Conservation (phyloP, 768 basidiomycete genomes). For the Russula sp. region DNA sequence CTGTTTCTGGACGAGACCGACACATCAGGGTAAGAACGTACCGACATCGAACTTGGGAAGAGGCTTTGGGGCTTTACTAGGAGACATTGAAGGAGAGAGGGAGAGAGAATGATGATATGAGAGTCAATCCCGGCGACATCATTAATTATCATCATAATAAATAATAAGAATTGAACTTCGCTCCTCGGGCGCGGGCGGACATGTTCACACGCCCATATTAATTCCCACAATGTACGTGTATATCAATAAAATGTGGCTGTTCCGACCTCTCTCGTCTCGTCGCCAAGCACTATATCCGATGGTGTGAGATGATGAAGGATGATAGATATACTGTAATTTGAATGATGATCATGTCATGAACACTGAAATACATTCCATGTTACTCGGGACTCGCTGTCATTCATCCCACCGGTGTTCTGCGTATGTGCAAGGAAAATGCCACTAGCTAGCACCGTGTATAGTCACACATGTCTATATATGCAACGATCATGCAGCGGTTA, state of each 20-base stretch:
- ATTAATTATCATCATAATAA: background rate
- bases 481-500: background rate
- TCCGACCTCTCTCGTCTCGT: background rate
- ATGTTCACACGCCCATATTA: conserved; percentile 6
- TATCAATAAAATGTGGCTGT: background rate
- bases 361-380: too few relatives aligned
- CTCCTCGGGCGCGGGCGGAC: background rate
- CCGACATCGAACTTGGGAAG: conserved; percentile 72
- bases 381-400: background rate
- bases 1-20: background rate
- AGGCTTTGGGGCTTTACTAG: conserved; percentile 49
- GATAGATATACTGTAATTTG: too few relatives aligned
- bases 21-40: conserved; percentile 29
- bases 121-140: background rate
- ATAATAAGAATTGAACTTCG: background rate
- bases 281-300: too few relatives aligned
- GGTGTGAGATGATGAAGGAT: background rate
- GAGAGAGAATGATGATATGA: conserved; percentile 26
- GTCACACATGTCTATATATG: background rate
- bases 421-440: background rate
- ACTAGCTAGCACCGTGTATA: background rate
- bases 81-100: conserved; percentile 7
- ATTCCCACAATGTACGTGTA: background rate
- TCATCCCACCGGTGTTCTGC: background rate
- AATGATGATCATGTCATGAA: too few relatives aligned